Conservation (phyloP, 352 stramenopile species). For the Phytopythium sindhum region DNA sequence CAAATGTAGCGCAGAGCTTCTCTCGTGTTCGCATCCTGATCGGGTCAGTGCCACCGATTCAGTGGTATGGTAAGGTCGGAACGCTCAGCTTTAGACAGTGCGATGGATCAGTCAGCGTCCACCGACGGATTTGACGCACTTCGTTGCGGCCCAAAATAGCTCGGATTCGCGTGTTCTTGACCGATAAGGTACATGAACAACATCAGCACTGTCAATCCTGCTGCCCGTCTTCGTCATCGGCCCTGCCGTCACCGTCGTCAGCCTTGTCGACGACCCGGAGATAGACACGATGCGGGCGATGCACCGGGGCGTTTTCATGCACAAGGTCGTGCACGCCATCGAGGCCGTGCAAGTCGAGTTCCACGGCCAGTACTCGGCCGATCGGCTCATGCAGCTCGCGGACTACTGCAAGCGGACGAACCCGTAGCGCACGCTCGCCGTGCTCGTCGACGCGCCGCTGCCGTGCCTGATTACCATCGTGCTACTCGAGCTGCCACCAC, state of each 20-base stretch:
- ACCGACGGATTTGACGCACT: no score
- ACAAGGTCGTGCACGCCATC: neutral
- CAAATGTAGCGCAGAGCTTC: no score
- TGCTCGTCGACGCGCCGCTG: slow-evolving; percentile 9
- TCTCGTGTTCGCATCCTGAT: no score
- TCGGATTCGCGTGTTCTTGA: no score
- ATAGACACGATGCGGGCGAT: neutral
- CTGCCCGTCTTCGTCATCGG: neutral
- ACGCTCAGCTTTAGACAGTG: no score
- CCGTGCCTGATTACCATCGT: slow-evolving; percentile 9
- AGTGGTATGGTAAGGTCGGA: no score
- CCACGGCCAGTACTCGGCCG: slow-evolving; percentile 12
- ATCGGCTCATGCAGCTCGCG: slow-evolving; percentile 7
- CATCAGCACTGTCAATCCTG: neutral
- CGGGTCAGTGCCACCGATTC: no score
- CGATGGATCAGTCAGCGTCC: no score
- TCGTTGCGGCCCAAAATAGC: neutral
- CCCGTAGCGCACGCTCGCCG: neutral
- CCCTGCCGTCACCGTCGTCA: neutral
- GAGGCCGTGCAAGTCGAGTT: slow-evolving; percentile 18
- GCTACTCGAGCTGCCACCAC: slow-evolving; percentile 7
- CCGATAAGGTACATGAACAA: no score
- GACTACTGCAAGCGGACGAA: slow-evolving; percentile 7
- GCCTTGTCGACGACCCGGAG: neutral
- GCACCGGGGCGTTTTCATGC: neutral